These are phyloP conservation scores for Suhomyces kunorum DNA, from an alignment of 1,139 yeast species.

Conservation along the genomic window DNA sequence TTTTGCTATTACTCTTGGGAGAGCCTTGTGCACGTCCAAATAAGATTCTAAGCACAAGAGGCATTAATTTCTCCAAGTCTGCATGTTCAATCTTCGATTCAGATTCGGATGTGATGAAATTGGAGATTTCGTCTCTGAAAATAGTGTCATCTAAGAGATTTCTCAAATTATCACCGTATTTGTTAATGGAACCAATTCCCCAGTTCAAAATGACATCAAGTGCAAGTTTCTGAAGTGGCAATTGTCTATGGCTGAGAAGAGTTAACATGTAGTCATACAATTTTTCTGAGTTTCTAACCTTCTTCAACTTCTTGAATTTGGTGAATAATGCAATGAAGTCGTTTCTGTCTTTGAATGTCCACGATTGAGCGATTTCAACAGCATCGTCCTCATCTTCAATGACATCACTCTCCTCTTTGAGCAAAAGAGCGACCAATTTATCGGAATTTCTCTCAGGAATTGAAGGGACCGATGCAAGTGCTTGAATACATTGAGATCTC, in stretches of 20 bases:
- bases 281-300: conserved; percentile 50
- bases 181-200: conserved; percentile 57
- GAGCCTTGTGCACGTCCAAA: conserved; percentile 81
- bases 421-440: conserved; percentile 56
- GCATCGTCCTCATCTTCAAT: conserved; percentile 22
- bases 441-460: conserved; percentile 66
- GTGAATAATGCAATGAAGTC: conserved; percentile 63
- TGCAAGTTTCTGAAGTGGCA: conserved; percentile 70
- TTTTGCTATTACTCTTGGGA: conserved; percentile 62
- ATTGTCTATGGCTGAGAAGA: conserved; percentile 62
- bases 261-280: conserved; percentile 56
- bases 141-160: conserved; percentile 80
- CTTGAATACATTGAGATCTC: conserved; percentile 51
- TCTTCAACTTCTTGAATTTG: conserved; percentile 63
- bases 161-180: conserved; percentile 70
- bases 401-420: conserved; percentile 35
- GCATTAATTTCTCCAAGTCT: conserved; percentile 65
- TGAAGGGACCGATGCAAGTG: conserved; percentile 56
- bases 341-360: conserved; percentile 67
- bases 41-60: conserved; percentile 71
- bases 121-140: conserved; percentile 81
- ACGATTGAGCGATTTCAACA: conserved; percentile 20
- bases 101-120: conserved; percentile 55
- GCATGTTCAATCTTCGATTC: conserved; percentile 56
- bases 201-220: conserved; percentile 70